Evolutionary conservation across 2,329 filamentous ascomycete species (phyloP).

Genomic region (Coniochaeta sp.): DNA sequence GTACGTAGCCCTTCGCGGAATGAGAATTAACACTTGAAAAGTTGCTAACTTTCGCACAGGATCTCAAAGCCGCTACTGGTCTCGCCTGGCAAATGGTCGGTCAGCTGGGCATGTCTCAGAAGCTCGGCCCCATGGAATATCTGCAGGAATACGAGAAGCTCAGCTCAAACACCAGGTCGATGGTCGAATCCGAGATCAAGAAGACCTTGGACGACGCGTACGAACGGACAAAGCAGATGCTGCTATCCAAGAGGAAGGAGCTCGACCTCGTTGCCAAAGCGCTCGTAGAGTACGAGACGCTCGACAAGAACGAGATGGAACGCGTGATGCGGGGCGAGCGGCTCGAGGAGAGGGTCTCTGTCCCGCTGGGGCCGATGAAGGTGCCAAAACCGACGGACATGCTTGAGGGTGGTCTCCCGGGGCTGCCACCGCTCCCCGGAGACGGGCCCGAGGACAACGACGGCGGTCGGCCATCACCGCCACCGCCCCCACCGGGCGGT

Average conservation of each 20-base stretch:
- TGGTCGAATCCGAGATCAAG: slow-evolving; percentile 85
- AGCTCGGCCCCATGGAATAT: slow-evolving; percentile 86
- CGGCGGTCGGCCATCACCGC: background rate
- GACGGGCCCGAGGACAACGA: background rate
- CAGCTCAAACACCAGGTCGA: slow-evolving; percentile 76
- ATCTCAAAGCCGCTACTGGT: slow-evolving; percentile 75
- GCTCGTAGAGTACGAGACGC: slow-evolving; percentile 87
- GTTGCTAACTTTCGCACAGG: slow-evolving; percentile 38
- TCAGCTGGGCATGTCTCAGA: slow-evolving; percentile 79
- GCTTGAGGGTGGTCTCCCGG: slow-evolving; percentile 12
- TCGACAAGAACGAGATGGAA: slow-evolving; percentile 83
- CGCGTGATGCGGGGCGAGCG: slow-evolving; percentile 84
- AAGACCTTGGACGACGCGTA: slow-evolving; percentile 77
- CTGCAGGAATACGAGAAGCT: slow-evolving; percentile 71
- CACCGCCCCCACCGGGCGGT: background rate
- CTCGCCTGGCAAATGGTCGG: slow-evolving; percentile 86
- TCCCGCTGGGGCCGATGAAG: slow-evolving; percentile 56
- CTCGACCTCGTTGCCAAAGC: slow-evolving; percentile 84
- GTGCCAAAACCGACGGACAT: slow-evolving; percentile 41
- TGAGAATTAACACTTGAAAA: background rate
- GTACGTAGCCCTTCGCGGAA: slow-evolving; percentile 37
- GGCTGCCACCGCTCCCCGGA: slow-evolving; percentile 11
- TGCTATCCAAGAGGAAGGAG: slow-evolving; percentile 71
- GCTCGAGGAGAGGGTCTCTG: slow-evolving; percentile 59
- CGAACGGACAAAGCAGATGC: slow-evolving; percentile 61